Percentiles rank a stretch among this genome's conserved stretches.
phyloP scores from a whole-genome alignment of 208 protist genomes.

The Trypanosoma lewisi region DNA sequence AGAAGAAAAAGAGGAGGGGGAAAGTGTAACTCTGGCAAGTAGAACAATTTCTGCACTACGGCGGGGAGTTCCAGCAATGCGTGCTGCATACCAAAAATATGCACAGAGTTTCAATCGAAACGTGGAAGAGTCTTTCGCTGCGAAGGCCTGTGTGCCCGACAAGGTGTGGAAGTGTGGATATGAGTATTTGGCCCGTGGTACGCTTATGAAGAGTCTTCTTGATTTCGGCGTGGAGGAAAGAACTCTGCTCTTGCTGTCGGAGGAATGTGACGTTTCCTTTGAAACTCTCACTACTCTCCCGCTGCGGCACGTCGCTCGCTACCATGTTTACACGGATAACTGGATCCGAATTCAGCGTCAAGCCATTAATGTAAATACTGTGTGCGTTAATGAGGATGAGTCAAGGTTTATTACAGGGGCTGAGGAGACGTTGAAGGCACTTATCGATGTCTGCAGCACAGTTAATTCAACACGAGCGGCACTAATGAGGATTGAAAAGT shows the following conservation, averaged over 20 bases:
- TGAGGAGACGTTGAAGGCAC: background rate
- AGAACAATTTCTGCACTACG: background rate
- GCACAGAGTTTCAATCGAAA: conserved; percentile 11
- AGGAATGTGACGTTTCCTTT: conserved; percentile 9
- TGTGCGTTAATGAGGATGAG: background rate
- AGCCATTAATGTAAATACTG: background rate
- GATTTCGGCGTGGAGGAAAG: background rate
- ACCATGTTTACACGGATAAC: conserved; percentile 6
- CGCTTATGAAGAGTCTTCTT: conserved; percentile 9
- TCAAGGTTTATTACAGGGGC: background rate
- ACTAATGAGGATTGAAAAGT: background rate
- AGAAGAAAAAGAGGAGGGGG: background rate
- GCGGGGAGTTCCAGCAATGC: conserved; percentile 9
- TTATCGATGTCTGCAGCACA: background rate
- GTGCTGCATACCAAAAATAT: conserved; percentile 19
- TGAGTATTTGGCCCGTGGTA: background rate
- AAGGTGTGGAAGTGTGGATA: conserved; percentile 14
- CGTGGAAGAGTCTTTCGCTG: background rate
- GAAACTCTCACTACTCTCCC: conserved; percentile 22
- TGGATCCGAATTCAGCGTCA: conserved; percentile 4
- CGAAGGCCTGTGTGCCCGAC: background rate
- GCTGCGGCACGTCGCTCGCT: conserved; percentile 22
- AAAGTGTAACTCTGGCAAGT: background rate
- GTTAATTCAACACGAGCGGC: conserved; percentile 1
- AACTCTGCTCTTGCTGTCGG: background rate